Evolutionary conservation across 495 filamentous ascomycete species (phyloP), one percentile per base, ranked within the genome.

Genomic region (Trichoderma orchidacearum): DNA sequence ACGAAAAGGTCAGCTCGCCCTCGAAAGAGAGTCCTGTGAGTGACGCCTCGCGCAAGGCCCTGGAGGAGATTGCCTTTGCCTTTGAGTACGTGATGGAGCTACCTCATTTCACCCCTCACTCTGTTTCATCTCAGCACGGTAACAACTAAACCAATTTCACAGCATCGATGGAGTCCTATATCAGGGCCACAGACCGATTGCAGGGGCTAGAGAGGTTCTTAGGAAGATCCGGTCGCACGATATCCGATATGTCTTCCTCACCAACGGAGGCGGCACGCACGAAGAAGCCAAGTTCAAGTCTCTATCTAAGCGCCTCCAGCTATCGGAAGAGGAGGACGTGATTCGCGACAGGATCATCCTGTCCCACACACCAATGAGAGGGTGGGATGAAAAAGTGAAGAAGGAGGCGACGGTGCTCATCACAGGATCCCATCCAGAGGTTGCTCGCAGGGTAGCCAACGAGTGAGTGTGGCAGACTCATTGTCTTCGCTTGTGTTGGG

Each of bases 101-200:
- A 6, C 29, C 50, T 17, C 11, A 5, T 2, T 18, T 18, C 13
- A 23, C 21, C 32, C 32, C 8, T n/a, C 8, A 35, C 8, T n/a
- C 8, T n/a, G 8, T n/a, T 35, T n/a, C n/a, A n/a, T 35, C 32
- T 35, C 8, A 8, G 32, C 8, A 8, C 32, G 32, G 8, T 53
- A 17, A 53, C n/a, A 12, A 30, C 27, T 23, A 21, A 31, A 23
- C 5, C 5, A 17, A 8, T 13, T 17, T 54, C 28, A 48, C 41
- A 95, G 90, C 68, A 95, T 97, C 64, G 93, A 99, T 66, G 94
- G 94, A 58, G 94, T 99, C 27, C 85, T 99, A 18, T 77, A 96
- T n/a, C 89, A 90, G 65, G 83, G 85, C 60, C 81, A 85, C 0
- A 80, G 80, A 55, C 84, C 90, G 8, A 82, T 95, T 31, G 85